These are phyloP conservation scores for Leccinum griseonigrum DNA, from an alignment of 1,284 basidiomycete genomes.

Conservation along the genomic window DNA sequence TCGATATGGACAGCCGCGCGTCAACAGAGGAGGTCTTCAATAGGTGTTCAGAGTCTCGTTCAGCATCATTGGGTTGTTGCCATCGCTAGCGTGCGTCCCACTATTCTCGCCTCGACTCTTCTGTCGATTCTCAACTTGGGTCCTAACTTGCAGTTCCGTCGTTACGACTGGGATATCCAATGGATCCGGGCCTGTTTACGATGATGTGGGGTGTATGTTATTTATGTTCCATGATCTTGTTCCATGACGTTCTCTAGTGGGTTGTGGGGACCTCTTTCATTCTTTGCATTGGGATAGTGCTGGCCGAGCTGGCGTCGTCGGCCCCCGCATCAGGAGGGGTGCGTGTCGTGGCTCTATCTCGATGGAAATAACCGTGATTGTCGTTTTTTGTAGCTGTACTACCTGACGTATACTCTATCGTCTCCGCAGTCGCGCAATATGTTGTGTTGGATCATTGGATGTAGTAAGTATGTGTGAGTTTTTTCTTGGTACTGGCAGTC, in stretches of 20 bases:
- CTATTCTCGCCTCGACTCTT: neutral
- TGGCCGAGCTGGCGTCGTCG: constrained; percentile 71
- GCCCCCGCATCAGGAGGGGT: constrained; percentile 58
- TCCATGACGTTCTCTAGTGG: constrained; percentile 26
- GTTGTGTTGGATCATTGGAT: constrained; percentile 43
- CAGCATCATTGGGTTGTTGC: constrained; percentile 41
- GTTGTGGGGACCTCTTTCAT: constrained; percentile 50
- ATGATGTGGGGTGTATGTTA: constrained; percentile 47
- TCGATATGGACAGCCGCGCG: neutral
- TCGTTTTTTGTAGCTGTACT: constrained; percentile 30
- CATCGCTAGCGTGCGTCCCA: constrained; percentile 37
- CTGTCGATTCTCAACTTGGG: neutral
- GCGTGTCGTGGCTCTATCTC: neutral
- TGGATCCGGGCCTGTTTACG: constrained; percentile 43
- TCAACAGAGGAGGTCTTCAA: neutral
- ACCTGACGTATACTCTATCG: constrained; percentile 37
- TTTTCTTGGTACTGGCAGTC: neutral
- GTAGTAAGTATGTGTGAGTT: constrained; percentile 20
- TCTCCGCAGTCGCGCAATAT: constrained; percentile 33
- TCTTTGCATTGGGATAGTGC: constrained; percentile 59
- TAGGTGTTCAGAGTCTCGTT: constrained; percentile 37
- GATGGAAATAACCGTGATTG: neutral
- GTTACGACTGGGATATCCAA: constrained; percentile 43
- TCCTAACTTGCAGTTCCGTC: constrained; percentile 30
- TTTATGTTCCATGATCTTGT: too few relatives aligned